phyloP scores from a whole-genome alignment of 768 basidiomycete genomes.

The Mycena polygramma region DNA sequence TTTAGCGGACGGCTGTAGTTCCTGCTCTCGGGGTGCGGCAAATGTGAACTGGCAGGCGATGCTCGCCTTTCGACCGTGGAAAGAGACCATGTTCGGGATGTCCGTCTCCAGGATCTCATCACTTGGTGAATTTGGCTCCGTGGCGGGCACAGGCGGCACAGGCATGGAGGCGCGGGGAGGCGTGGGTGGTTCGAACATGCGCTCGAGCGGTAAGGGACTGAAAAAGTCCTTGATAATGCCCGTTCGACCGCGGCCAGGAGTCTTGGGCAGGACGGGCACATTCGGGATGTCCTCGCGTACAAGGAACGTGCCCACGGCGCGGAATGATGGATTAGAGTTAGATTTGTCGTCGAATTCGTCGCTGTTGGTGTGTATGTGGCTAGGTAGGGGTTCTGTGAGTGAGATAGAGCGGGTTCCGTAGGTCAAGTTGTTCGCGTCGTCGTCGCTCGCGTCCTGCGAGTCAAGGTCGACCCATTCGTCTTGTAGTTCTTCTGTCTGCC shows the following conservation, averaged over 20 bases:
- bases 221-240: conserved; percentile 85
- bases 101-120: conserved; percentile 66
- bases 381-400: conserved; percentile 68
- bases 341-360: conserved; percentile 47
- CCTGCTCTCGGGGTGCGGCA: conserved; percentile 61
- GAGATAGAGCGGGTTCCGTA: conserved; percentile 71
- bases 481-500: conserved; percentile 91
- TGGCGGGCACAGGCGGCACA: conserved; percentile 33
- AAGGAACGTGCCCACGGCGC: conserved; percentile 77
- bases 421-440: conserved; percentile 53
- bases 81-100: conserved; percentile 61
- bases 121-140: conserved; percentile 37
- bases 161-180: conserved; percentile 61
- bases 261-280: conserved; percentile 71
- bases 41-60: conserved; percentile 82
- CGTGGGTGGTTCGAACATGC: conserved; percentile 95
- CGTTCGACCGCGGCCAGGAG: conserved; percentile 73
- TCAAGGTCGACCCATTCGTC: conserved; percentile 91
- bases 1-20: conserved; percentile 45
- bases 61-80: conserved; percentile 60
- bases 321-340: conserved; percentile 45
- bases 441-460: conserved; percentile 53
- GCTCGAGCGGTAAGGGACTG: conserved; percentile 87
- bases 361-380: conserved; percentile 63
- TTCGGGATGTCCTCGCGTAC: conserved; percentile 76